These are phyloP conservation scores for Fraxinus dipetala DNA, from an alignment of 305 asterid genomes.

Conservation along the genomic window DNA sequence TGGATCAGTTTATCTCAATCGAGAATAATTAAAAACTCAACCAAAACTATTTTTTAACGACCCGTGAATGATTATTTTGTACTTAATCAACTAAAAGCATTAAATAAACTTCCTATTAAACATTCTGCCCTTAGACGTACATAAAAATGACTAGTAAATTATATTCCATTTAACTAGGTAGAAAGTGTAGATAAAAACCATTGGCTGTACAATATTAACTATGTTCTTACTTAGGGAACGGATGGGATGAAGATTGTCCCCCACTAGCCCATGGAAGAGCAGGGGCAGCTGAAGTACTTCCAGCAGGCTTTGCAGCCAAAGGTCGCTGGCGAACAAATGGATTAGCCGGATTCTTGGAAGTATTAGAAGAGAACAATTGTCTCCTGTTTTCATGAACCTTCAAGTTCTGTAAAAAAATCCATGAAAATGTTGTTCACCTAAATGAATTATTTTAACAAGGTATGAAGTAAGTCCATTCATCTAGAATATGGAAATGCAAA, in stretches of 20 bases:
- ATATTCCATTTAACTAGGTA: not conserved
- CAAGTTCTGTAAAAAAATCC: slow-evolving; percentile 49
- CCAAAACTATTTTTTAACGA: not conserved
- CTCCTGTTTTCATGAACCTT: slow-evolving; percentile 85
- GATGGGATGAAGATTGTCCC: slow-evolving; percentile 36
- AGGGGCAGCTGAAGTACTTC: slow-evolving; percentile 39
- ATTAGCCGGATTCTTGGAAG: slow-evolving; percentile 62
- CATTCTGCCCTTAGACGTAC: not conserved
- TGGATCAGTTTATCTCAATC: slow-evolving; percentile 5
- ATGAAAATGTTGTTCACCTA: slow-evolving; percentile 3
- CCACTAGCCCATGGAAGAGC: slow-evolving; percentile 59
- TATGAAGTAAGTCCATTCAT: slow-evolving; percentile 4
- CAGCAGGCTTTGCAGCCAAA: slow-evolving; percentile 53
- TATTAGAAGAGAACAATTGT: slow-evolving; percentile 69
- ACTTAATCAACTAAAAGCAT: not conserved
- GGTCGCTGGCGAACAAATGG: slow-evolving; percentile 93
- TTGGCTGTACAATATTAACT: not conserved
- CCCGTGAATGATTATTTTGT: not conserved
- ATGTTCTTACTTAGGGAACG: slow-evolving; percentile 38
- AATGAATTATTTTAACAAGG: slow-evolving; percentile 5
- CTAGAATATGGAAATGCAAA: not conserved
- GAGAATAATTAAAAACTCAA: not conserved
- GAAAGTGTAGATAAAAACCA: not conserved
- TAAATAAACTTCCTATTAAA: not conserved
- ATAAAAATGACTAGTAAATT: not conserved